Base-by-base conservation (phyloP, 2,329 filamentous ascomycete species). In the Talaromyces atroroseus region DNA sequence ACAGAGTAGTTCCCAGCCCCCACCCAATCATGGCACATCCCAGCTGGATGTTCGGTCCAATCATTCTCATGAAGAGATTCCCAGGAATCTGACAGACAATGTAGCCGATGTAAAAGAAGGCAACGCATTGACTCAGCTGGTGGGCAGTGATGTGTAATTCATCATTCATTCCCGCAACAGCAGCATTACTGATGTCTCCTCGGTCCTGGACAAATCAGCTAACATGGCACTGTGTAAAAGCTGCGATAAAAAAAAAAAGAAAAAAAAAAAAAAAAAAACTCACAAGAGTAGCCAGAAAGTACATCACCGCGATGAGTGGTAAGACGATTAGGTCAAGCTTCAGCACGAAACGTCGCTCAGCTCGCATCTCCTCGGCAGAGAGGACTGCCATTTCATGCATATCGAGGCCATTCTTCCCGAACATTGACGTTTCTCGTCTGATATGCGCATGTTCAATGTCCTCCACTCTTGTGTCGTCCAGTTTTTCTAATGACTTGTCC, bases 31-130 rank as follows among this genome's bases (percentile, higher is more conserved):
- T 45, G 1, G 51, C 51, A 12, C 36, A 16, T 8, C n/a, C 51
- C 5, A 53, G 40, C 12, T 53, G 51, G 5, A 10, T 34, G 3
- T 45, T 40, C 3, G 51, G 51, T 14, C 29, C 24, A 14, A 53
- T 53, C 18, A 18, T 11, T 45, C 51, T 16, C 20, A 53, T 47
- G 16, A 53, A 47, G 2, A 53, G 10, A 26, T 21, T 29, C 3
- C 38, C 51, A 2, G 51, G 40, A 26, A 45, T 21, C 18, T 45
- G 38, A 24, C 20, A 53, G 23, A 53, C 24, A 11, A 53, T 53
- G 14, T 53, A 53, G 20, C 51, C 51, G 16, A 53, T 38, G 40
- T 42, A 53, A 20, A 53, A 53, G 10, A 53, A 53, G 18, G 51
- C 51, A 23, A 53, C 51, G 10, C 51, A 53, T 2, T 53, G 12